Evolutionary conservation across 352 stramenopile species (phyloP).

Genomic region (Pythium vanterpoolii): DNA sequence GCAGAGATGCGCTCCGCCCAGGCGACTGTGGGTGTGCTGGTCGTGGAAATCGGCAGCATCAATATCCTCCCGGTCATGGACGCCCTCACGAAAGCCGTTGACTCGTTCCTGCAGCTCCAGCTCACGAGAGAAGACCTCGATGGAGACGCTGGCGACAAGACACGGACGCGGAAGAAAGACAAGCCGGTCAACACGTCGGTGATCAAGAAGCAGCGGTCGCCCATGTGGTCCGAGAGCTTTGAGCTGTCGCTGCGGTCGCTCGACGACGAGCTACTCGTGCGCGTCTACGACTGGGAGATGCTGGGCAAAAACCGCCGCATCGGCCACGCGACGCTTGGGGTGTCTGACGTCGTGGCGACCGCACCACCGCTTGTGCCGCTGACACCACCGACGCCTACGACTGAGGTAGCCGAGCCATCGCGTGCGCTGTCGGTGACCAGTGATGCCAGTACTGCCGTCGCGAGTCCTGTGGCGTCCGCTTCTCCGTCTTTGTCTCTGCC

Average conservation of each 20-base stretch:
- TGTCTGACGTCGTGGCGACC: constrained; percentile 49
- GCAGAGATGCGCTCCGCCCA: constrained; percentile 25
- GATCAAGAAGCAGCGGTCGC: constrained; percentile 57
- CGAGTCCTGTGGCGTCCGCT: not conserved
- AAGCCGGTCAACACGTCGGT: constrained; percentile 49
- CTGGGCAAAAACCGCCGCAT: constrained; percentile 49
- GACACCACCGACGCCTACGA: not conserved
- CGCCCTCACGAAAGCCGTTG: constrained; percentile 44
- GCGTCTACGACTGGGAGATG: constrained; percentile 54
- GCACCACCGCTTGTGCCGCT: constrained; percentile 14
- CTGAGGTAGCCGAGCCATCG: not conserved
- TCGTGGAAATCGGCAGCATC: constrained; percentile 55
- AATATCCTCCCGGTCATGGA: constrained; percentile 68
- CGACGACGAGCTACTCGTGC: constrained; percentile 42
- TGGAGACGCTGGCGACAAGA: not conserved
- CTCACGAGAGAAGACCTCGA: constrained; percentile 6
- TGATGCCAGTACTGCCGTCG: not conserved
- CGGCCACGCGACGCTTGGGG: constrained; percentile 35
- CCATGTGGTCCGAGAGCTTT: constrained; percentile 60
- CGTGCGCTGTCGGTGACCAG: not conserved
- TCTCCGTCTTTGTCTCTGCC: too few relatives aligned
- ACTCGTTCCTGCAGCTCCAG: constrained; percentile 54
- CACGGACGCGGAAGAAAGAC: constrained; percentile 9
- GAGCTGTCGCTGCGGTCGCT: constrained; percentile 48
- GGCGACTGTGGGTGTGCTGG: constrained; percentile 34